Percentiles rank a stretch among this genome's conserved stretches.
phyloP scores from a whole-genome alignment of 2,329 filamentous ascomycete genomes.

The Trichoderma semiorbis region DNA sequence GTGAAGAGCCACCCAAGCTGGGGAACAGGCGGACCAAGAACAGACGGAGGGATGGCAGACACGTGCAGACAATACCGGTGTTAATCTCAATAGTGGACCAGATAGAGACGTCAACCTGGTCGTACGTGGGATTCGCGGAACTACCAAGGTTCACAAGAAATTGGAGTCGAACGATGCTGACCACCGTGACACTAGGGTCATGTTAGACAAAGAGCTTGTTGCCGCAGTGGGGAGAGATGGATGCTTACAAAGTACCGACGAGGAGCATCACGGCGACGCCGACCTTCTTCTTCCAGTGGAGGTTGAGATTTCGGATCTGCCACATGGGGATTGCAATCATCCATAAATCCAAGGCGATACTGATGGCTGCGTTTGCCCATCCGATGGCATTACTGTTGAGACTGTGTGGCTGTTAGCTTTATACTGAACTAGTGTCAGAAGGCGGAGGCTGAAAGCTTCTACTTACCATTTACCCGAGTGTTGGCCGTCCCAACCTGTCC shows the following conservation, averaged over 20 bases:
- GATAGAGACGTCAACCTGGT: conserved; percentile 28
- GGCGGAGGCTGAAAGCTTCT: not conserved
- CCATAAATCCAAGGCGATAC: conserved; percentile 41
- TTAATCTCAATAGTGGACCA: conserved; percentile 37
- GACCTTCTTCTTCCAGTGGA: conserved; percentile 41
- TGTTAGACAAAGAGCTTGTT: not conserved
- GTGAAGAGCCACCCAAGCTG: not conserved
- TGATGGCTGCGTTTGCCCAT: conserved; percentile 41
- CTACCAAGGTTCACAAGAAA: conserved; percentile 28
- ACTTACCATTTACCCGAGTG: not conserved
- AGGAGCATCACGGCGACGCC: conserved; percentile 42
- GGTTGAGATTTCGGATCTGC: conserved; percentile 33
- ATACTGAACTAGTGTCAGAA: conserved; percentile 14
- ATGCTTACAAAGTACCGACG: conserved; percentile 38
- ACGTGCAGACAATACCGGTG: conserved; percentile 36
- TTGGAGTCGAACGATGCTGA: conserved; percentile 31
- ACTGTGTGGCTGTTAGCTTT: conserved; percentile 32
- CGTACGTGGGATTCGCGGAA: conserved; percentile 30
- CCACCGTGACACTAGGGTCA: conserved; percentile 28
- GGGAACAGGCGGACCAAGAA: conserved; percentile 25
- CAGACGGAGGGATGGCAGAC: conserved; percentile 31
- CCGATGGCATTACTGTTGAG: conserved; percentile 39
- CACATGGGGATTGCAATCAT: conserved; percentile 42
- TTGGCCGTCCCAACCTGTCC: conserved; percentile 26
- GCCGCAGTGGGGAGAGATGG: not conserved